A percentile compares a stretch with the other conserved stretches of the same genome.
These are phyloP conservation scores for Lablab purpureus DNA, from an alignment of 306 rosid genomes.

Conservation along the genomic window DNA sequence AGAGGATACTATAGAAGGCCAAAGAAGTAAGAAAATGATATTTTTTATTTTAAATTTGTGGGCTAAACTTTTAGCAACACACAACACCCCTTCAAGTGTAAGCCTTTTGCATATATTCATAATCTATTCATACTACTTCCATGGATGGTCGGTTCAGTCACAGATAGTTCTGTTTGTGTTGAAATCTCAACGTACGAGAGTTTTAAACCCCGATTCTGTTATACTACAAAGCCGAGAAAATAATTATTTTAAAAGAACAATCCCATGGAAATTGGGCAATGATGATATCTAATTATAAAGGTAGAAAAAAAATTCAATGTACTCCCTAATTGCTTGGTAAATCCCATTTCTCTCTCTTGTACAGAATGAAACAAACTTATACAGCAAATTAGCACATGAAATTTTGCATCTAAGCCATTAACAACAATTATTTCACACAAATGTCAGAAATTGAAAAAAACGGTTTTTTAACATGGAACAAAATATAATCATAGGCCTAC, in stretches of 20 bases:
- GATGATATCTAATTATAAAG: neutral
- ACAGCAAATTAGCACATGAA: neutral
- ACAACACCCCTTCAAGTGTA: neutral
- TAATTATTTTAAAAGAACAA: constrained; percentile 6
- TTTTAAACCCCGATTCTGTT: neutral
- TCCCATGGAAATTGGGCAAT: neutral
- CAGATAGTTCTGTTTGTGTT: constrained; percentile 5
- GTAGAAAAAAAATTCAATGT: neutral
- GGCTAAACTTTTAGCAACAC: neutral
- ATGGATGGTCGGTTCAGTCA: neutral
- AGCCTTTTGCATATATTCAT: neutral
- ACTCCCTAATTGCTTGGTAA: neutral
- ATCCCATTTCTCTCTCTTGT: constrained; percentile 1
- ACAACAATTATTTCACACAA: constrained; percentile 4
- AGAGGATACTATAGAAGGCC: neutral
- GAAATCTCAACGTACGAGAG: constrained; percentile 13
- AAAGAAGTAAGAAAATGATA: neutral
- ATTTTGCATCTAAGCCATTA: neutral
- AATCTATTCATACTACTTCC: neutral
- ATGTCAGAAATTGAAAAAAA: constrained; percentile 2
- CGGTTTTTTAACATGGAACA: no score
- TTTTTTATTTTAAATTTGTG: neutral
- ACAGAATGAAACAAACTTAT: neutral
- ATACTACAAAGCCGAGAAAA: neutral
- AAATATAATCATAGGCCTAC: neutral